Evolutionary conservation across 257 asterid species (phyloP).

Genomic region (Misopates orontium): DNA sequence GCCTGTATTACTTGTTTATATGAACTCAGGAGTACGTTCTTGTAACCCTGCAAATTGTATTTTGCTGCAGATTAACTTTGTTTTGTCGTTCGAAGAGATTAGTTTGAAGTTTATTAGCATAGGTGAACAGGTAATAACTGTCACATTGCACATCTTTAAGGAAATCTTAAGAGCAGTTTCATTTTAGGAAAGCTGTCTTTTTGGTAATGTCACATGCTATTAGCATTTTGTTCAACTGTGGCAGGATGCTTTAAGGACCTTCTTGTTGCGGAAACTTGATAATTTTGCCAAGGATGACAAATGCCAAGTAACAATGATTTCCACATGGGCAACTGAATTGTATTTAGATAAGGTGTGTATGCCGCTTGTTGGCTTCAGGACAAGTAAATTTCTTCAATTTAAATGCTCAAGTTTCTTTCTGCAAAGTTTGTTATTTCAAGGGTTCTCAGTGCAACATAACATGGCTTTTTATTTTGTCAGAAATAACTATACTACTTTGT

Average conservation of each 20-base stretch:
- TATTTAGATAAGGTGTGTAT: conserved; percentile 85
- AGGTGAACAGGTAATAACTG: conserved; percentile 80
- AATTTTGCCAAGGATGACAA: conserved; percentile 83
- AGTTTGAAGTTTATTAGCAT: conserved; percentile 90
- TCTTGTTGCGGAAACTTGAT: conserved; percentile 92
- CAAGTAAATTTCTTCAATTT: not conserved
- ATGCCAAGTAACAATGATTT: conserved; percentile 97
- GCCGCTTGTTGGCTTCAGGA: conserved; percentile 24
- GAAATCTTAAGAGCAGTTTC: conserved; percentile 21
- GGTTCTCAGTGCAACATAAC: conserved; percentile 11
- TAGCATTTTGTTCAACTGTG: conserved; percentile 32
- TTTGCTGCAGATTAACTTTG: conserved; percentile 82
- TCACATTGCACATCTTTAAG: conserved; percentile 20
- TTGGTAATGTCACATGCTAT: not conserved
- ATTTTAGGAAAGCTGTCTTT: not conserved
- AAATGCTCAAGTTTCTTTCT: not conserved
- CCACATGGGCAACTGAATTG: conserved; percentile 92
- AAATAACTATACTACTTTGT: too few species aligned
- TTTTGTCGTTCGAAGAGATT: conserved; percentile 91
- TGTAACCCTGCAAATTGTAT: conserved; percentile 35
- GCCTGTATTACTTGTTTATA: conserved; percentile 20
- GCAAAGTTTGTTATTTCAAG: not conserved
- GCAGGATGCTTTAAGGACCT: conserved; percentile 97
- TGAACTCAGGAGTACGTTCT: conserved; percentile 25
- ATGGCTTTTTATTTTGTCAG: too few species aligned